Evolutionary conservation across 2,329 filamentous ascomycete genomes (phyloP).

Genomic region (Scopulariopsis brevicaulis): DNA sequence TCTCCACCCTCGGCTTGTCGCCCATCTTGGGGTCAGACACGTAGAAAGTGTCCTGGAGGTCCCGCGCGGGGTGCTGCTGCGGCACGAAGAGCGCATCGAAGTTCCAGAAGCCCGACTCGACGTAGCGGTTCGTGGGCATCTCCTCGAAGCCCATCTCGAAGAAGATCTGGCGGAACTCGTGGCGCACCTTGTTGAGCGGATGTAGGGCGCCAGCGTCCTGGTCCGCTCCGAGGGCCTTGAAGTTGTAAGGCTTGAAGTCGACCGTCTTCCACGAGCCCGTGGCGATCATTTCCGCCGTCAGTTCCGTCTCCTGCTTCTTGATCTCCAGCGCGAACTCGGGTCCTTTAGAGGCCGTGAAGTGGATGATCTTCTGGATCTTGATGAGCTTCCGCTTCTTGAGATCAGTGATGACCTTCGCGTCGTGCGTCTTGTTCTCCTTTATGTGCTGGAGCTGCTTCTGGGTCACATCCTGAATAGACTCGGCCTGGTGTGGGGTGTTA

Average conservation of each 20-base stretch:
- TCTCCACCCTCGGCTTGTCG: slow-evolving; percentile 51
- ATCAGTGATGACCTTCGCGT: slow-evolving; percentile 68
- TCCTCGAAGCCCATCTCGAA: slow-evolving; percentile 98
- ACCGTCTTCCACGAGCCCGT: slow-evolving; percentile 87
- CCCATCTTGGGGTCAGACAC: slow-evolving; percentile 78
- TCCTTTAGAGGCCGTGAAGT: slow-evolving; percentile 76
- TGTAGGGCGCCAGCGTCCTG: slow-evolving; percentile 51
- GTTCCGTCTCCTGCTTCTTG: slow-evolving; percentile 84
- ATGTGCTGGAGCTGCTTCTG: slow-evolving; percentile 65
- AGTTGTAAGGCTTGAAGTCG: slow-evolving; percentile 68
- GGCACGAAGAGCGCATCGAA: slow-evolving; percentile 95
- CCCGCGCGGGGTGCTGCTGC: slow-evolving; percentile 93
- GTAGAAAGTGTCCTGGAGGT: slow-evolving; percentile 98
- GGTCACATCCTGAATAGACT: slow-evolving; percentile 72
- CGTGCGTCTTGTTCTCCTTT: slow-evolving; percentile 57
- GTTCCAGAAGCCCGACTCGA: slow-evolving; percentile 98
- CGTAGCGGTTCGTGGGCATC: slow-evolving; percentile 89
- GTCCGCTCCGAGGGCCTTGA: slow-evolving; percentile 59
- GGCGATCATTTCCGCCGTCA: slow-evolving; percentile 86
- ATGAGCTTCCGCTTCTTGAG: slow-evolving; percentile 89
- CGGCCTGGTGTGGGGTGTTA: slow-evolving; percentile 28
- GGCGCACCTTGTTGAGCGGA: slow-evolving; percentile 84
- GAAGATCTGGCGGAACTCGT: slow-evolving; percentile 96
- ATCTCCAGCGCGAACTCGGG: slow-evolving; percentile 82
- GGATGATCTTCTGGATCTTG: slow-evolving; percentile 70